Conservation (phyloP, 345 rosid species). For the Camelina laxa region DNA sequence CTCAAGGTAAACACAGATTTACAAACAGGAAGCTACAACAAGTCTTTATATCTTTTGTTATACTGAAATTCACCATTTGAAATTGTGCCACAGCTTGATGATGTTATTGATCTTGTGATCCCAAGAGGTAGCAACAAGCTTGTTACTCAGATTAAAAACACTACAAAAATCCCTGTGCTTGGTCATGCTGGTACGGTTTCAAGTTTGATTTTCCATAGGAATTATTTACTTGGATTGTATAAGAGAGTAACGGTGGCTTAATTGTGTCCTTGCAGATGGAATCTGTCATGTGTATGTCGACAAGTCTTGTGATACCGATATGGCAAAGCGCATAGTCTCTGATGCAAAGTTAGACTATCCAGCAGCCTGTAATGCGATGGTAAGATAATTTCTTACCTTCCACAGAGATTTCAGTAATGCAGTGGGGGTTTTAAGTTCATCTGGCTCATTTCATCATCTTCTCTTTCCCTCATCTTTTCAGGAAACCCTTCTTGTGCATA, state of each 20-base stretch:
- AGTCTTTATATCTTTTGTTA: constrained; percentile 11
- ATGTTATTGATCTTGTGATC: constrained; percentile 97
- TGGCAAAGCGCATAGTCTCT: constrained; percentile 78
- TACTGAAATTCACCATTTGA: constrained; percentile 33
- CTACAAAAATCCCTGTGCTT: constrained; percentile 95
- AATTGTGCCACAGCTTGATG: constrained; percentile 80
- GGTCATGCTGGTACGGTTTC: constrained; percentile 82
- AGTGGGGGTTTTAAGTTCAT: background rate
- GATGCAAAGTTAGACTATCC: constrained; percentile 98
- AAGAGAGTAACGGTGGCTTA: constrained; percentile 1
- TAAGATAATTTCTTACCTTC: constrained; percentile 40
- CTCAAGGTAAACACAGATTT: constrained; percentile 66
- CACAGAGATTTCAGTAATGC: constrained; percentile 6
- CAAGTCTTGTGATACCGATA: constrained; percentile 79
- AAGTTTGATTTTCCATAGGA: background rate
- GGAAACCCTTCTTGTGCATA: constrained; percentile 98
- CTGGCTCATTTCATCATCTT: constrained; percentile 10
- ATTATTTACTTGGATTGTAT: background rate
- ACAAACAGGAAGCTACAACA: constrained; percentile 23
- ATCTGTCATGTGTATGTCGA: constrained; percentile 95
- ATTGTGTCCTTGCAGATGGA: constrained; percentile 67
- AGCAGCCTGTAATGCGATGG: constrained; percentile 98
- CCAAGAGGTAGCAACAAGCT: constrained; percentile 98
- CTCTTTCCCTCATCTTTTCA: constrained; percentile 38
- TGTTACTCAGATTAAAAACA: constrained; percentile 85